Base-by-base conservation (phyloP, 257 asterid species). In the Jaltomata sinuosa region DNA sequence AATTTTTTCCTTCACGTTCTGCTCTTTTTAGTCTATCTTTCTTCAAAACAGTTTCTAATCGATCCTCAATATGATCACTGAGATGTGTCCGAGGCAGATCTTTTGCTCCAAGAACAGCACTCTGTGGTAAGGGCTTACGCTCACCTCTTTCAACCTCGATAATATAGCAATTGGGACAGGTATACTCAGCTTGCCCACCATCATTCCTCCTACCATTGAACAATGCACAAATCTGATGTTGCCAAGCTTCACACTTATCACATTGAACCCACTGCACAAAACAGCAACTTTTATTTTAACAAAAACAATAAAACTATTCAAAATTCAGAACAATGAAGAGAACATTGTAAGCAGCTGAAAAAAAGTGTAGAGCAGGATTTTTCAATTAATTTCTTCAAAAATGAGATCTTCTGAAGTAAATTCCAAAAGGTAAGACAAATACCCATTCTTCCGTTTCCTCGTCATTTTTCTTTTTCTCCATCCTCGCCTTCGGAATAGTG, bases 171-270 rank as follows among this genome's bases (percentile, higher is more conserved):
- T 95, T 97, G 61, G 99, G 99, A 90, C 99, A 97, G 72, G 99
- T 97, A 87, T 97, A 97, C 89, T 97, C 99, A 36, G 99, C 99
- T 89, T 94, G 95, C 84, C 99, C 99, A 84, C 98, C 98, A 84
- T 94, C 97, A 90, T 97, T 97, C 87, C 99, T 94, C 90, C 98
- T 91, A 91, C 99, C 98, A 87, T 97, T 97, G 87, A 97, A 97
- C 83, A 97, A 89, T 71, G 99, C 99, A 88, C 99, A 97, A 82
- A 97, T 95, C 89, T 97, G 99, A 88, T 97, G 99, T 86, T 97
- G 99, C 99, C 99, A 97, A 85, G 97, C 97, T 89, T 97, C 99
- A 87, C 99, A 97, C 84, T 94, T 97, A 88, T 97, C 99, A 84
- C 99, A 97, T 91, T 97, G 99, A 85, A 97, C 99, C 99, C 99